Percentiles rank a stretch among this genome's conserved stretches.
Evolutionary conservation across 768 basidiomycete genomes (phyloP).

Genomic region (Panus rudis): DNA sequence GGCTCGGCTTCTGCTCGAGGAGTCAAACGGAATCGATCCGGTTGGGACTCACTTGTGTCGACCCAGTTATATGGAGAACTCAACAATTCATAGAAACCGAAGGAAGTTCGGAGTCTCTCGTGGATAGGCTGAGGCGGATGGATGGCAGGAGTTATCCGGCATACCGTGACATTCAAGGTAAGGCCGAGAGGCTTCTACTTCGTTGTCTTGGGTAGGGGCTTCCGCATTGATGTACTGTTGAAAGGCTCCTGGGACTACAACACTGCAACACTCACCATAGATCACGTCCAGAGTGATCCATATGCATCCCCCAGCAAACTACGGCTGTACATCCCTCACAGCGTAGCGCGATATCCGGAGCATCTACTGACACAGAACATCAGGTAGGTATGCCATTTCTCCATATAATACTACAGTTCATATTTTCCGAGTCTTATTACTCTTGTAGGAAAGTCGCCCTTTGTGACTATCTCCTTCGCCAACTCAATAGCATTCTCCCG

Average conservation of each 20-base stretch:
- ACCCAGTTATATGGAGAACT: too few relatives aligned
- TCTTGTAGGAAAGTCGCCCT: constrained; percentile 6
- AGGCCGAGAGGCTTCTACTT: neutral
- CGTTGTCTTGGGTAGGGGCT: too few relatives aligned
- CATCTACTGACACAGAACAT: constrained; percentile 2
- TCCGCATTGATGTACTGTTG: too few relatives aligned
- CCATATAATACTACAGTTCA: neutral
- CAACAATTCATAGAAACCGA: neutral
- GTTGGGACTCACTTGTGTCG: neutral
- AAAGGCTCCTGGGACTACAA: constrained; percentile 8
- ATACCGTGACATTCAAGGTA: constrained; percentile 11
- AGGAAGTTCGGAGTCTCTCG: neutral
- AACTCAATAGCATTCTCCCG: neutral
- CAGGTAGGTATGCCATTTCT: neutral
- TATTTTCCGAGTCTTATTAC: neutral
- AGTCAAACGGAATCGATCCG: neutral
- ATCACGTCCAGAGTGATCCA: constrained; percentile 13
- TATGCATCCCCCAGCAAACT: constrained; percentile 13
- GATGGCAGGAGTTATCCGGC: constrained; percentile 12
- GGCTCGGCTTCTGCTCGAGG: neutral
- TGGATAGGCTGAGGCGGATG: neutral
- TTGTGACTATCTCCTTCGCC: constrained; percentile 9
- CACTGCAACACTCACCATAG: constrained; percentile 4
- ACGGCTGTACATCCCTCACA: constrained; percentile 7
- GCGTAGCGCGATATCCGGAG: constrained; percentile 4